A percentile compares a stretch with the other conserved stretches of the same genome.
These are phyloP conservation scores for Raffaelea arxii DNA, from an alignment of 2,329 filamentous ascomycete species.

Conservation along the genomic window DNA sequence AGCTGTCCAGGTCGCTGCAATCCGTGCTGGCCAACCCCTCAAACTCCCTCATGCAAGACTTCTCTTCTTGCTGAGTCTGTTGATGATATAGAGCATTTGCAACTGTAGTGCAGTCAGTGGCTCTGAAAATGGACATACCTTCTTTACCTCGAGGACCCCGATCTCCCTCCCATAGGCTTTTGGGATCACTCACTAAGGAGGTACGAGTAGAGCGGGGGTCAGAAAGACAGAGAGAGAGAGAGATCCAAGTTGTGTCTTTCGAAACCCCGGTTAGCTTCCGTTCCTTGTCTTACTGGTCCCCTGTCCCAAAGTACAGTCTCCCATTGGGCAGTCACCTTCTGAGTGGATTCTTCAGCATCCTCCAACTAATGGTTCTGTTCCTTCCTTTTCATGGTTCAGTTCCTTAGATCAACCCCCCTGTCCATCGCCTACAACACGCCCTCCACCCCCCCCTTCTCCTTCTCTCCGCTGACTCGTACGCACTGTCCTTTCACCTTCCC, in stretches of 20 bases:
- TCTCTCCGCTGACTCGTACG: neutral
- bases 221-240: constrained; percentile 1
- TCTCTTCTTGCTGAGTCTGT: too few relatives aligned
- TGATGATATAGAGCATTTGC: too few relatives aligned
- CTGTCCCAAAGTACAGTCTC: constrained; percentile 30
- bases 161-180: too few relatives aligned
- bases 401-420: neutral
- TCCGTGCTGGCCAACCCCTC: too few relatives aligned
- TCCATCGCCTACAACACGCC: neutral
- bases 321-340: constrained; percentile 39
- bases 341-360: constrained; percentile 25
- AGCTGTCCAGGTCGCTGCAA: too few relatives aligned
- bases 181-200: too few relatives aligned
- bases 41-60: too few relatives aligned
- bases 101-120: too few relatives aligned
- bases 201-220: constrained; percentile 5
- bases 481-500: neutral
- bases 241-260: constrained; percentile 11
- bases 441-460: neutral
- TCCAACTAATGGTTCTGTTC: constrained; percentile 37
- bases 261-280: constrained; percentile 10
- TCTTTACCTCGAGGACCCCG: too few relatives aligned
- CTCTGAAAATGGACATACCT: too few relatives aligned
- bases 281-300: neutral
- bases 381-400: neutral